Conservation (phyloP, 2,329 filamentous ascomycete species). For the Monosporascus ibericus region DNA sequence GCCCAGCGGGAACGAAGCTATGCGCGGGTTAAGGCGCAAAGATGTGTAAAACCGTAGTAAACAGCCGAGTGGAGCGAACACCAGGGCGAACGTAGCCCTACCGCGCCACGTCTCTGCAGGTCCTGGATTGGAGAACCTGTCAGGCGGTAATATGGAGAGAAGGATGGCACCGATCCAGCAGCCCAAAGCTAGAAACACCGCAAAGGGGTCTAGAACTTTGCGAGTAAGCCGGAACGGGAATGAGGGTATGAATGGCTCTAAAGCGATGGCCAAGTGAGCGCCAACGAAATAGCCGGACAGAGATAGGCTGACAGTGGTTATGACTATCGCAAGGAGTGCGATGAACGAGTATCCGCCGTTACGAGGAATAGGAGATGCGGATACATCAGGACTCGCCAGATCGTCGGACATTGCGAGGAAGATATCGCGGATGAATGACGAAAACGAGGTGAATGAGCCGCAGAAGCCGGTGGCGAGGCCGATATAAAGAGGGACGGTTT, state of each 20-base stretch:
- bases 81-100: conserved; percentile 65
- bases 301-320: conserved; percentile 66
- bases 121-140: conserved; percentile 32
- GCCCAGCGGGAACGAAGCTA: conserved; percentile 70
- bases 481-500: conserved; percentile 82
- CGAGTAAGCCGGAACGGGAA: conserved; percentile 53
- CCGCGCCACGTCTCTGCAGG: conserved; percentile 64
- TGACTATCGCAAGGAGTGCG: conserved; percentile 69
- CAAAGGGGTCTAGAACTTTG: conserved; percentile 55
- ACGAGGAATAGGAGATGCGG: conserved; percentile 38
- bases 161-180: conserved; percentile 75
- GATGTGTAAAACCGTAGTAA: conserved; percentile 69
- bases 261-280: conserved; percentile 63
- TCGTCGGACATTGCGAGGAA: conserved; percentile 78
- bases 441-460: conserved; percentile 86
- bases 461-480: conserved; percentile 83
- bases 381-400: conserved; percentile 45
- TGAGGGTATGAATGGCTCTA: conserved; percentile 53
- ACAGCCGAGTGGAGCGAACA: conserved; percentile 79
- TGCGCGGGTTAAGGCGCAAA: conserved; percentile 60
- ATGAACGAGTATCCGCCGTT: conserved; percentile 77
- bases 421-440: conserved; percentile 72
- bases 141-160: conserved; percentile 65
- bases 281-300: conserved; percentile 65
- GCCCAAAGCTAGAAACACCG: conserved; percentile 61